Evolutionary conservation across 768 basidiomycete genomes (phyloP), one percentile per base, ranked within the genome.

Genomic region (Leccinum olivaceopallidum): DNA sequence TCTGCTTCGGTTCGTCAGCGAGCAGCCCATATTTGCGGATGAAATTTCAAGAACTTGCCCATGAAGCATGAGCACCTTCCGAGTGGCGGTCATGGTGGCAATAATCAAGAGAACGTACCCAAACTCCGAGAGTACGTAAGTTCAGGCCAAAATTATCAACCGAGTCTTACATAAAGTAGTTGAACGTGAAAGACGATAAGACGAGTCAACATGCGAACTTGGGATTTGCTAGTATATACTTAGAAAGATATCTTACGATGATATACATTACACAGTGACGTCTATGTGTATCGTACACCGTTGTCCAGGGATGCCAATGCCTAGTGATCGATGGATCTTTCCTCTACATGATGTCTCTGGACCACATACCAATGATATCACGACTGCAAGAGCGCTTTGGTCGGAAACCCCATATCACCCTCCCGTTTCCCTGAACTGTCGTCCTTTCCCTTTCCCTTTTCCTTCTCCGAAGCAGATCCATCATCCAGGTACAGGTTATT

Each of bases 401-500:
- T 60, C 13, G 60, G 36, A 57, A 55, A 42, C 30, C 52, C 62
- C 9, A 53, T 32, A 48, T 71, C 61, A 12, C 58, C 72, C 57
- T 72, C 71, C 48, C 70, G 69, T 56, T 72, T 77, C n/a, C 70
- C 73, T 36, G 51, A 47, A 37, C 60, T 48, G 10, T 24, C 60
- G 16, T 75, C 78, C 66, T 65, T 74, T 18, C 70, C 79, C 57
- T 76, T 78, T 30, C 71, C 77, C 59, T 78, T 78, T 42, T 76
- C 78, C 48, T 75, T 78, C 58, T 74, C 75, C 5, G 55, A 65
- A 48, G 37, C 58, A 5, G 71, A 47, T 53, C 73, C 77, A 49
- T 91, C 90, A 47, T 92, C 90, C 62, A 81, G 79, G 67, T 92
- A 92, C 63, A 92, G 78, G 39, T 86, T 83, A 65, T 95, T 80